A percentile compares a stretch with the other conserved stretches of the same genome.
phyloP scores from a whole-genome alignment of 129 eudicot genomes.

The Deinandra increscens region DNA sequence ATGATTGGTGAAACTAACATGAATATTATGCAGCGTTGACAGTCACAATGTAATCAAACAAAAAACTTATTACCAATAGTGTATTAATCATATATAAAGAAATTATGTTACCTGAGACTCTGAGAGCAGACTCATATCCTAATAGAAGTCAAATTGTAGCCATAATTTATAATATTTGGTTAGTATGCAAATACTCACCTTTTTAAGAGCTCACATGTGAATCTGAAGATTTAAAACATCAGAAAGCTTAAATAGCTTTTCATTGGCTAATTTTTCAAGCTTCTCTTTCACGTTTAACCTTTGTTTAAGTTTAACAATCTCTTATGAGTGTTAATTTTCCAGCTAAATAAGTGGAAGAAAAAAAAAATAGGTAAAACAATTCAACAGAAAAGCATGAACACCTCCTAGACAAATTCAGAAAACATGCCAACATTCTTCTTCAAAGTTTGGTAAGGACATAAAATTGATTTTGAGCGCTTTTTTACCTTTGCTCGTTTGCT shows the following conservation, averaged over 20 bases:
- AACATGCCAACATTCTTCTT: conserved; percentile 74
- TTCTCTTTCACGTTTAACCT: conserved; percentile 65
- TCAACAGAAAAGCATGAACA: conserved; percentile 4
- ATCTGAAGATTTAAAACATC: conserved; percentile 69
- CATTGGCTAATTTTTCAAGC: conserved; percentile 76
- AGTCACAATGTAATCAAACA: no score
- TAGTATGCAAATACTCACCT: conserved; percentile 39
- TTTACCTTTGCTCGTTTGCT: conserved; percentile 71
- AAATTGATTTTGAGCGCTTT: not conserved
- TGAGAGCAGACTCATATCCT: no score
- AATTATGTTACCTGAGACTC: no score
- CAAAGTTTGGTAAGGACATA: conserved; percentile 23
- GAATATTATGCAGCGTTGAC: no score
- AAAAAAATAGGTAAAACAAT: not conserved
- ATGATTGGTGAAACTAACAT: no score
- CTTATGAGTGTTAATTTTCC: not conserved
- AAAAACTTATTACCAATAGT: no score
- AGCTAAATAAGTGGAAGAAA: not conserved
- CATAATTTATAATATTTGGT: not conserved
- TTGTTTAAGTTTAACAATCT: conserved; percentile 29
- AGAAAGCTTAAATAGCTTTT: conserved; percentile 65
- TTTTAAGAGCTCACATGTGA: conserved; percentile 41
- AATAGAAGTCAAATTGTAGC: no score
- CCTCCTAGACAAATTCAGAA: conserved; percentile 87
- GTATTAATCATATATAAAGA: no score